Evolutionary conservation across 306 rosid genomes (phyloP).

Genomic region (Betula pendula): DNA sequence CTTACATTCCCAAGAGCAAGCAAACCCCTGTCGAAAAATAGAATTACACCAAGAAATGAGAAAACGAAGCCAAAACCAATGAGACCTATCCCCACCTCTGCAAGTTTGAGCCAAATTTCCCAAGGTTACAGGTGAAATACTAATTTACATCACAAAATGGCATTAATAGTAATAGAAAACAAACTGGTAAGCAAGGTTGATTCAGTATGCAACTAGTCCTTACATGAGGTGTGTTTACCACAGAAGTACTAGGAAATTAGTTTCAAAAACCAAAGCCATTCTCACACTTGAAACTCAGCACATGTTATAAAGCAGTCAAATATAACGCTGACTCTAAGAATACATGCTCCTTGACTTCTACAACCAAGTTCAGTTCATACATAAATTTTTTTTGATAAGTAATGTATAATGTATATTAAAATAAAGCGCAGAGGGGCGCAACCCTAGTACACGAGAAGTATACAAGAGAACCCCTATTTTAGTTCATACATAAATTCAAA

Average conservation of each 20-base stretch:
- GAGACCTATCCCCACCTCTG: conserved; percentile 91
- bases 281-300: background rate
- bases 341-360: background rate
- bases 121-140: conserved; percentile 23
- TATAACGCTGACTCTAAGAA: background rate
- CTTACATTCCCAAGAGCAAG: conserved; percentile 87
- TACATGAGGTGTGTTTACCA: background rate
- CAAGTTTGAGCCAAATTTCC: conserved; percentile 17
- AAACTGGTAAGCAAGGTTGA: background rate
- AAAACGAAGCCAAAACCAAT: conserved; percentile 81
- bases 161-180: background rate
- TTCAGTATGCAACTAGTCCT: background rate
- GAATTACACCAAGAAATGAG: conserved; percentile 75
- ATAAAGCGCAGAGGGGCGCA: too few species aligned
- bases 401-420: too few species aligned
- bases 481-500: background rate
- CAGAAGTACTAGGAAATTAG: background rate
- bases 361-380: background rate
- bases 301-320: background rate
- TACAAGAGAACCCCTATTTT: too few species aligned
- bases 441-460: too few species aligned
- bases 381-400: too few species aligned
- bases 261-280: background rate
- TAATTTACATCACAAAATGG: background rate
- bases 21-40: conserved; percentile 87